Percentiles rank a stretch among this genome's conserved stretches.
Conservation (phyloP, 495 filamentous ascomycete species). For the Barbatosphaeria neglecta region DNA sequence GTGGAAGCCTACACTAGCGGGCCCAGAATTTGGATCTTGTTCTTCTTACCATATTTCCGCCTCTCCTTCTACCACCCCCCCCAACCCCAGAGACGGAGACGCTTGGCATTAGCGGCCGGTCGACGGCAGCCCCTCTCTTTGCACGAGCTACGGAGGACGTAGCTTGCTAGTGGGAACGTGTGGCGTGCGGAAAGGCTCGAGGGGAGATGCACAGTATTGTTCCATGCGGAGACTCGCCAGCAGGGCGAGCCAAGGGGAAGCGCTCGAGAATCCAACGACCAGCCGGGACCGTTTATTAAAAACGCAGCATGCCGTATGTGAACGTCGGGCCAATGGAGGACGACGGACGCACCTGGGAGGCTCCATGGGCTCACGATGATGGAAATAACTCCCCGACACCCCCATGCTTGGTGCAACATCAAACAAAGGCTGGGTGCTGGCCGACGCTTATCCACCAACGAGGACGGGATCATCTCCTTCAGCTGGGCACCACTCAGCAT, state of each 20-base stretch:
- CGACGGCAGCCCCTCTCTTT: background rate
- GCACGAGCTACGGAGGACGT: no score
- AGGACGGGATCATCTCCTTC: no score
- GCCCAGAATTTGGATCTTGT: no score
- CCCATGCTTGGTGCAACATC: no score
- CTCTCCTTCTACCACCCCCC: background rate
- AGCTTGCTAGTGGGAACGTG: no score
- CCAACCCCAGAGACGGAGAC: background rate
- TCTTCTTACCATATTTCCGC: no score
- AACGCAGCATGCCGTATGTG: background rate
- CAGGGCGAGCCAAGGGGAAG: background rate
- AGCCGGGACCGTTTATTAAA: background rate
- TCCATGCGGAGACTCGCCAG: background rate
- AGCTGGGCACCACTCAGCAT: background rate
- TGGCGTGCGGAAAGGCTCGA: background rate
- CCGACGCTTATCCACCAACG: background rate
- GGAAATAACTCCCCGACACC: background rate
- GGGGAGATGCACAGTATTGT: background rate
- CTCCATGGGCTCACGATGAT: background rate
- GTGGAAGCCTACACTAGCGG: background rate
- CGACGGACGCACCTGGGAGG: background rate
- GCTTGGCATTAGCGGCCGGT: background rate
- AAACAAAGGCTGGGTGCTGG: no score
- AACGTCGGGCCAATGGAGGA: background rate
- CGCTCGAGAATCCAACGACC: background rate